phyloP scores from a whole-genome alignment of 1,284 basidiomycete genomes.

The Cutaneotrichosporon mucoides region DNA sequence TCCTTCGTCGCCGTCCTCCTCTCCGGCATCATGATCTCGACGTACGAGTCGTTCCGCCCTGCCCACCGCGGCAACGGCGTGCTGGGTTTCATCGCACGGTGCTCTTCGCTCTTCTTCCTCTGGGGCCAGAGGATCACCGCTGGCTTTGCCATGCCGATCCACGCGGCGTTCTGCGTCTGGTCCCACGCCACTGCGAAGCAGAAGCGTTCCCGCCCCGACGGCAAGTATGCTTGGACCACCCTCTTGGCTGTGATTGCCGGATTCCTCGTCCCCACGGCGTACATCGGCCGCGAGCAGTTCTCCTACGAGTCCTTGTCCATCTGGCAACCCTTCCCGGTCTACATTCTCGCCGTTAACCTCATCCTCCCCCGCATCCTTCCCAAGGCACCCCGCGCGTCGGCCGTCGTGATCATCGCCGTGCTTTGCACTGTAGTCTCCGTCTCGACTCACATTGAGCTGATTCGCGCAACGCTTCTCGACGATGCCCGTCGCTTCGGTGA shows the following conservation, averaged over 20 bases:
- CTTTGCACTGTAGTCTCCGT: constrained; percentile 1
- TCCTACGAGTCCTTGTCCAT: constrained; percentile 6
- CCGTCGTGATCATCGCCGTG: constrained; percentile 4
- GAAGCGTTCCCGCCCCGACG: constrained; percentile 1
- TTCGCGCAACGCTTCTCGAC: background rate
- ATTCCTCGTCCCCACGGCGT: constrained; percentile 3
- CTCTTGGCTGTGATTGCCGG: constrained; percentile 3
- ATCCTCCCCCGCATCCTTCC: constrained; percentile 9
- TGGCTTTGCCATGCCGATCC: constrained; percentile 8
- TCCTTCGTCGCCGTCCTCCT: constrained; percentile 9
- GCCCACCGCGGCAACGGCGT: background rate
- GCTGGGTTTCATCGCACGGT: constrained; percentile 3
- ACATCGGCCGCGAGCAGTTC: background rate
- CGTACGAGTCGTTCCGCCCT: constrained; percentile 12
- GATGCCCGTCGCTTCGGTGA: background rate
- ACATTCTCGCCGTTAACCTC: constrained; percentile 9
- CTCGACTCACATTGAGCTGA: constrained; percentile 5
- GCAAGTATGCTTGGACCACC: constrained; percentile 9
- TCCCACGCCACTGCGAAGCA: background rate
- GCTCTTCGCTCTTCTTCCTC: constrained; percentile 8
- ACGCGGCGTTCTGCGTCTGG: constrained; percentile 6
- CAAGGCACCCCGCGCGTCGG: background rate
- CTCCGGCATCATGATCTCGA: background rate
- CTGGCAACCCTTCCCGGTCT: constrained; percentile 20
- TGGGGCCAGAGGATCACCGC: constrained; percentile 11